Evolutionary conservation across 441 rosid species (phyloP), one percentile per base, ranked within the genome.

Genomic region (Populus hybrid): DNA sequence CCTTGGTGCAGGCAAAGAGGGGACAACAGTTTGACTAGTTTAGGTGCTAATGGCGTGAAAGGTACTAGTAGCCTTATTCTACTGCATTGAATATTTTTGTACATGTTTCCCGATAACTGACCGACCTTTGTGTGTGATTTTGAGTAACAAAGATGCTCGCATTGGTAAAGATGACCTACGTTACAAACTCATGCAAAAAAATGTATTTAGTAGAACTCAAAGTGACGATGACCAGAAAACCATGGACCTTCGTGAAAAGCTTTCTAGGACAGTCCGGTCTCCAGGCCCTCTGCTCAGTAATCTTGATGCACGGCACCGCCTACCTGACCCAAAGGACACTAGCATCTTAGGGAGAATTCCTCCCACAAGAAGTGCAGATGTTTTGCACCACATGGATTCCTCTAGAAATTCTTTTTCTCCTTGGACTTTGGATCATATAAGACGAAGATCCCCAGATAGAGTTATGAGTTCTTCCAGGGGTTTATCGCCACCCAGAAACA

Each of bases 121-220:
- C 30, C 3, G 79, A 89, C 78, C 73, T 67, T 59, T 26, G 75
- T 79, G 63, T 77, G 75, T 85, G 83, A 85, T 72, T 75, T 81
- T 77, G 69, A 73, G 8, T 21, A 64, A 77, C 76, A 66, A 85
- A 93, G 97, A 81, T 84, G 74, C 77, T 81, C 88, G 65, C 80
- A 79, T 94, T 76, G 87, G 90, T 73, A 85, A 82, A 87, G 85
- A 88, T 79, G 95, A 93, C 84, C 97, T 93, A 32, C 90, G 98
- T 24, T 83, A 85, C 81, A 93, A 95, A 81, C 95, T 95, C 86
- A 69, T 92, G 88, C 92, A 82, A 84, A 95, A 91, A 80, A 90
- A 80, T 65, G 81, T 78, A 21, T 80, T 81, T 85, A 88, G 85
- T 77, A 84, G 75, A 77, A 72, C 82, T 77, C 87, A 80, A 74